Conservation (phyloP, 2,329 filamentous ascomycete species). For the Colletotrichum orbiculare region DNA sequence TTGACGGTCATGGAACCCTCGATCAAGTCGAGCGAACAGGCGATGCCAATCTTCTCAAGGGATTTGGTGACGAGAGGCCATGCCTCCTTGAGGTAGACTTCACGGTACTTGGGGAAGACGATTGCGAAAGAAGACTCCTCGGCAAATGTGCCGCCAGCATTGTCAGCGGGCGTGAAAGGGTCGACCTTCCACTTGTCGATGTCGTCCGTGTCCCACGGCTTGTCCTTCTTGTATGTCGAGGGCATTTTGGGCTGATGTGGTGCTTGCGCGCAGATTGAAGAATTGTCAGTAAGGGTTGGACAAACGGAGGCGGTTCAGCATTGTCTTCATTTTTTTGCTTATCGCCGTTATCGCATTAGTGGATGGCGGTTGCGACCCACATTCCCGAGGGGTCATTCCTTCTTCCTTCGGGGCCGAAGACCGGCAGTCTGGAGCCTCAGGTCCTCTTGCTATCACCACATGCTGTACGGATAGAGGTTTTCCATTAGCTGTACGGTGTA, state of each 20-base stretch:
- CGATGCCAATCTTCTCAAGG: constrained; percentile 88
- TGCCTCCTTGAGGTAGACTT: constrained; percentile 90
- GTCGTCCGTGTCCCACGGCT: constrained; percentile 96
- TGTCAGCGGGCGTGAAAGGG: constrained; percentile 86
- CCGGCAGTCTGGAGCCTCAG: no score
- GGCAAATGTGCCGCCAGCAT: constrained; percentile 84
- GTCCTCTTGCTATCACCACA: no score
- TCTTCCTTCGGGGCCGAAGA: no score
- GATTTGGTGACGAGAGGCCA: constrained; percentile 92
- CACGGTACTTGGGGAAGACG: constrained; percentile 95
- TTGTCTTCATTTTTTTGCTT: background rate
- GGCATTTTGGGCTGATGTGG: constrained; percentile 68
- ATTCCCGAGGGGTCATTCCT: no score
- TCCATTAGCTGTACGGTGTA: background rate
- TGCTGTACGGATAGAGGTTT: no score
- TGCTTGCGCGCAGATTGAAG: constrained; percentile 3
- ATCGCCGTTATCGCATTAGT: background rate
- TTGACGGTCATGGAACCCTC: constrained; percentile 98
- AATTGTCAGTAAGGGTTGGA: no score
- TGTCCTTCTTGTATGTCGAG: constrained; percentile 88
- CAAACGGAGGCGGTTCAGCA: no score
- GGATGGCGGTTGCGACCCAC: no score
- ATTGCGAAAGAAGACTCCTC: constrained; percentile 92
- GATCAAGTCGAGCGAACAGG: constrained; percentile 91
- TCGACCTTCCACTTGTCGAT: constrained; percentile 98